These are phyloP conservation scores for Russula compacta DNA, from an alignment of 768 basidiomycete genomes.

Conservation along the genomic window DNA sequence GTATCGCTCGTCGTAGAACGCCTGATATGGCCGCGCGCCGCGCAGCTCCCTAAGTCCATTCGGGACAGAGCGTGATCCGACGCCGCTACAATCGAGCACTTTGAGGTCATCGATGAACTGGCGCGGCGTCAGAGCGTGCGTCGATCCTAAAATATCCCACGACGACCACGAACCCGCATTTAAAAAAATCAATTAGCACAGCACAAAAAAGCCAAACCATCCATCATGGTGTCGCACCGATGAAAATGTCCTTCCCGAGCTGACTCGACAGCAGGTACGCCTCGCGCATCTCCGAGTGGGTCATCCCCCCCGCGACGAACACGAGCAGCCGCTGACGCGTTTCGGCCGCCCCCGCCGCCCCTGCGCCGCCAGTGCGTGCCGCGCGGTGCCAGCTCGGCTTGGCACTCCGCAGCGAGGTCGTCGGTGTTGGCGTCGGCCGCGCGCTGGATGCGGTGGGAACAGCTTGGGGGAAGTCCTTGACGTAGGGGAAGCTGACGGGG, in stretches of 20 bases:
- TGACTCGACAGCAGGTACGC: slow-evolving; percentile 69
- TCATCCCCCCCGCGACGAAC: slow-evolving; percentile 92
- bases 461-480: slow-evolving; percentile 64
- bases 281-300: slow-evolving; percentile 90
- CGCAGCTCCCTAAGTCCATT: slow-evolving; percentile 53
- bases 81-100: slow-evolving; percentile 78
- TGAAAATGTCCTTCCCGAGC: slow-evolving; percentile 81
- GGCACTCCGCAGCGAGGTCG: slow-evolving; percentile 76
- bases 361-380: slow-evolving; percentile 37
- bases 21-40: slow-evolving; percentile 51
- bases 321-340: slow-evolving; percentile 72
- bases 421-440: slow-evolving; percentile 32
- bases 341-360: slow-evolving; percentile 26
- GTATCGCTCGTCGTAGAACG: slow-evolving; percentile 74
- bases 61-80: slow-evolving; percentile 63
- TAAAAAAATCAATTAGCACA: neutral
- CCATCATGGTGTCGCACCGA: slow-evolving; percentile 48
- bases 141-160: slow-evolving; percentile 72
- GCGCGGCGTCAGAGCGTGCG: slow-evolving; percentile 76
- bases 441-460: slow-evolving; percentile 42
- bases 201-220: neutral
- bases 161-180: neutral
- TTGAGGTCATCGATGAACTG: slow-evolving; percentile 82
- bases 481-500: slow-evolving; percentile 75
- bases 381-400: slow-evolving; percentile 87